phyloP scores from a whole-genome alignment of 768 basidiomycete genomes.

The Collybia sp. region DNA sequence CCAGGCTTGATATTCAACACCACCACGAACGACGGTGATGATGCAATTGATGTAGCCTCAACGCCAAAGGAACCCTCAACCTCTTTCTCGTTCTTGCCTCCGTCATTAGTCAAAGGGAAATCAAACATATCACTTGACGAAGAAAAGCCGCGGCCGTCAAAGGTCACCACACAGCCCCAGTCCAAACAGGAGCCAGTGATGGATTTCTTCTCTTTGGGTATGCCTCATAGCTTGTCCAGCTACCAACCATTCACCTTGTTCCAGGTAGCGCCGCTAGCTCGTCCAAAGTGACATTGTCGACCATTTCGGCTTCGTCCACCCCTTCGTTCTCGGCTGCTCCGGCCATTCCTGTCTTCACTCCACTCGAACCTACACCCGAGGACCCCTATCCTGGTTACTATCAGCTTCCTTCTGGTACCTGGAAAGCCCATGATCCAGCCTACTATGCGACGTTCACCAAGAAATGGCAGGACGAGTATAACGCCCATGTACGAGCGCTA shows the following conservation, averaged over 20 bases:
- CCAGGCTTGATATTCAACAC: conserved; percentile 59
- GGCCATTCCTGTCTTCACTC: conserved; percentile 56
- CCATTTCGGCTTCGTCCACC: conserved; percentile 16
- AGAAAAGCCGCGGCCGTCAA: conserved; percentile 8
- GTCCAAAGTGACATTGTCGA: conserved; percentile 8
- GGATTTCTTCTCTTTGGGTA: conserved; percentile 71
- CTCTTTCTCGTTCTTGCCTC: conserved; percentile 51
- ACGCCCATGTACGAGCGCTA: conserved; percentile 64
- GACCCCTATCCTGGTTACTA: conserved; percentile 90
- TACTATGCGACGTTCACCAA: conserved; percentile 67
- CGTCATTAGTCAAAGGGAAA: conserved; percentile 54
- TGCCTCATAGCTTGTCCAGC: conserved; percentile 10
- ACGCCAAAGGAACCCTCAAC: conserved; percentile 11
- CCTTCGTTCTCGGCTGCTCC: conserved; percentile 63
- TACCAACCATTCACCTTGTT: conserved; percentile 4
- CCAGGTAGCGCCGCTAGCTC: conserved; percentile 19
- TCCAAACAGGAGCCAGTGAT: conserved; percentile 28
- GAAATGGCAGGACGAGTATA: conserved; percentile 72
- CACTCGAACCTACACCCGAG: conserved; percentile 67
- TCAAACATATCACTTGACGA: conserved; percentile 54
- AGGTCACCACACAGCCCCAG: conserved; percentile 9
- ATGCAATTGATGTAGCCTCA: conserved; percentile 11
- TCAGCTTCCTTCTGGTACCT: conserved; percentile 73
- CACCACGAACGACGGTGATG: conserved; percentile 18
- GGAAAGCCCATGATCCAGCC: conserved; percentile 67